Evolutionary conservation across 164 flowering plant species (phyloP), one percentile per base, ranked within the genome.

Genomic region (Berberis vulgaris): DNA sequence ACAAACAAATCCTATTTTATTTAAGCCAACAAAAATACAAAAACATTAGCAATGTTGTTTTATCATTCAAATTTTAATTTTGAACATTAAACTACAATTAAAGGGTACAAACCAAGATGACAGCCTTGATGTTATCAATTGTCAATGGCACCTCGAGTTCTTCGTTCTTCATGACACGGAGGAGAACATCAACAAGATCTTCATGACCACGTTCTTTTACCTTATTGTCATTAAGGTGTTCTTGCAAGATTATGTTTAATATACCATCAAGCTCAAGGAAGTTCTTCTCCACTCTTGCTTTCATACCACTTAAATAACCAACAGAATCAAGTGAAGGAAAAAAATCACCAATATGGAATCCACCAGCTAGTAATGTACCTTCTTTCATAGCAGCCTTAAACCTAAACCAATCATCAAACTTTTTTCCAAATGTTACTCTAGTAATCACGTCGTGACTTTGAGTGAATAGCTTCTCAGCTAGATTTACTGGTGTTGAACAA

Each of bases 111-210:
- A 81, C 84, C 80, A 86, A 76, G 39, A 83, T 79, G 46, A 83
- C 74, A 1, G 83, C 90, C 63, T 85, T 83, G 11, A 83, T 72
- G 64, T 83, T 82, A 59, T 83, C 87, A 12, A 79, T 81, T 0
- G 83, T 76, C 11, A 85, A 76, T 43, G 82, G 73, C 52, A 83
- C 78, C 63, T 85, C 83, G 60, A 82, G 62, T 43, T 75, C 79
- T 0, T 67, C 70, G 50, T 69, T 42, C 54, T 61, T 65, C 58
- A 71, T 66, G 10, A 82, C 2, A 13, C 65, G 67, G 26, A 84
- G 71, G 49, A 82, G 49, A 1, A 74, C 73, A 60, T 82, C 83
- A 7, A 77, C 63, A 7, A 84, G 49, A 62, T 84, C 81, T 43
- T 79, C 74, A 0, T 64, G 41, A 39, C 67, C 64, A 4, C 65